Percentiles rank a stretch among this genome's conserved stretches.
Evolutionary conservation across 2,329 filamentous ascomycete species (phyloP).

Genomic region (Cytospora chrysosperma): DNA sequence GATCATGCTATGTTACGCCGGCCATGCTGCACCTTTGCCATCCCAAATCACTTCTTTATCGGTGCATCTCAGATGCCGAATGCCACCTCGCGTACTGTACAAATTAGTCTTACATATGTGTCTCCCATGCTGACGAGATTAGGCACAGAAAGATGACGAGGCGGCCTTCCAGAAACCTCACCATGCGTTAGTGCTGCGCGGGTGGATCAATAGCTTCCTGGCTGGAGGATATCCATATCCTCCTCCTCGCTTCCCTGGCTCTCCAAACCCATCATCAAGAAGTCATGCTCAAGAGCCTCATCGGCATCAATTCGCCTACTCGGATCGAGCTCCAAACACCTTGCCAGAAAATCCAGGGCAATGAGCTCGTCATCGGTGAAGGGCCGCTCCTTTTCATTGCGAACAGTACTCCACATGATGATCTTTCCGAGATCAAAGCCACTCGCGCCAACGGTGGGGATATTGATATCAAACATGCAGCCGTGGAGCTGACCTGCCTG

Average conservation of each 20-base stretch:
- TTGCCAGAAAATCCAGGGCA: slow-evolving; percentile 69
- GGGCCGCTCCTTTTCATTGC: slow-evolving; percentile 51
- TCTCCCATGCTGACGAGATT: not conserved
- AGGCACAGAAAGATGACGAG: not conserved
- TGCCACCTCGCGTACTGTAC: not conserved
- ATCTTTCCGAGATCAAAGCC: slow-evolving; percentile 92
- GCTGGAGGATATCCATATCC: slow-evolving; percentile 51
- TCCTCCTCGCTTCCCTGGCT: slow-evolving; percentile 46
- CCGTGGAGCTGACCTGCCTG: slow-evolving; percentile 80
- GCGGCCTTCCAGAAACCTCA: not conserved
- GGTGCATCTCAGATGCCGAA: not conserved
- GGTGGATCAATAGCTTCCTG: not conserved
- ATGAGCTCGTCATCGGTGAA: slow-evolving; percentile 68
- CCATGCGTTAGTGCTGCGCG: not conserved
- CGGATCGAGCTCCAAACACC: slow-evolving; percentile 76
- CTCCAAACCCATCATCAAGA: slow-evolving; percentile 49
- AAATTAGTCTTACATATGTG: not conserved
- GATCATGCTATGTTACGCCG: not conserved
- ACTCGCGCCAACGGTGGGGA: slow-evolving; percentile 82
- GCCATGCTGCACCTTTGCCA: not conserved
- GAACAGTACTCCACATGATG: slow-evolving; percentile 88
- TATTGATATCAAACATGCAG: slow-evolving; percentile 86
- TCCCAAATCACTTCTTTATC: not conserved
- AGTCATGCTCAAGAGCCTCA: slow-evolving; percentile 72
- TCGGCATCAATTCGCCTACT: slow-evolving; percentile 70